Evolutionary conservation across 1,284 basidiomycete genomes (phyloP).

Genomic region (Ceratobasidium sp.): DNA sequence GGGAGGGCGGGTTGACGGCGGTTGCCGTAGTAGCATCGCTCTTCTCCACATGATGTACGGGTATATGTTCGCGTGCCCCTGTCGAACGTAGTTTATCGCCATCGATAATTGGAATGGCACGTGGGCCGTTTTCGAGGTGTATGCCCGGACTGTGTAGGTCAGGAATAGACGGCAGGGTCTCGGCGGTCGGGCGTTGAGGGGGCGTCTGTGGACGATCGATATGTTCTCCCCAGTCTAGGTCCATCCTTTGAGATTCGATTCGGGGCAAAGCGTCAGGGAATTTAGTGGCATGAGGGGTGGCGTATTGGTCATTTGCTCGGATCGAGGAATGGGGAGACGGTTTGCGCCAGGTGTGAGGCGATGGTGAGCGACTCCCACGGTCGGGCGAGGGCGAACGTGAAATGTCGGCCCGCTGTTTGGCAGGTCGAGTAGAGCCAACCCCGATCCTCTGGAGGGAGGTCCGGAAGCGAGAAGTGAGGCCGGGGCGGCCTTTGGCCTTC

Average conservation of each 20-base stretch:
- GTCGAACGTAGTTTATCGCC: conserved; percentile 13
- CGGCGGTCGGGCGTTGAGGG: conserved; percentile 5
- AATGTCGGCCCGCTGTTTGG: conserved; percentile 24
- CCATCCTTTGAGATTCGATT: conserved; percentile 32
- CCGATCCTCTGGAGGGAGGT: conserved; percentile 20
- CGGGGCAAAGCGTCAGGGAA: conserved; percentile 30
- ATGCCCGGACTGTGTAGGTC: conserved; percentile 22
- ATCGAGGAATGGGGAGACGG: conserved; percentile 34
- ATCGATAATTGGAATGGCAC: conserved; percentile 22
- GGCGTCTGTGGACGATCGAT: conserved; percentile 7
- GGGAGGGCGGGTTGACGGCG: not conserved
- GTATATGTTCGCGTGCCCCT: conserved; percentile 19
- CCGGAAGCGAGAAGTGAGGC: conserved; percentile 19
- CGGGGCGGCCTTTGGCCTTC: conserved; percentile 13
- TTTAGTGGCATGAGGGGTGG: conserved; percentile 18
- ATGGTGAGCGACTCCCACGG: conserved; percentile 24
- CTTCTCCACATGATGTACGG: conserved; percentile 15
- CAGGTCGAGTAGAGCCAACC: conserved; percentile 25
- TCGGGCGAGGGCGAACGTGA: conserved; percentile 34
- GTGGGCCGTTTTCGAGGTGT: conserved; percentile 23
- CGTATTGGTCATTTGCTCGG: conserved; percentile 20
- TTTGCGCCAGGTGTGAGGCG: conserved; percentile 30
- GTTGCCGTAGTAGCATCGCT: conserved; percentile 19
- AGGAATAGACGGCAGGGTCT: conserved; percentile 14
- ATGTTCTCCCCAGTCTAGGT: conserved; percentile 13